Conservation (phyloP, 371 early-diverging fungal genomes). For the Phascolomyces articulosus region DNA sequence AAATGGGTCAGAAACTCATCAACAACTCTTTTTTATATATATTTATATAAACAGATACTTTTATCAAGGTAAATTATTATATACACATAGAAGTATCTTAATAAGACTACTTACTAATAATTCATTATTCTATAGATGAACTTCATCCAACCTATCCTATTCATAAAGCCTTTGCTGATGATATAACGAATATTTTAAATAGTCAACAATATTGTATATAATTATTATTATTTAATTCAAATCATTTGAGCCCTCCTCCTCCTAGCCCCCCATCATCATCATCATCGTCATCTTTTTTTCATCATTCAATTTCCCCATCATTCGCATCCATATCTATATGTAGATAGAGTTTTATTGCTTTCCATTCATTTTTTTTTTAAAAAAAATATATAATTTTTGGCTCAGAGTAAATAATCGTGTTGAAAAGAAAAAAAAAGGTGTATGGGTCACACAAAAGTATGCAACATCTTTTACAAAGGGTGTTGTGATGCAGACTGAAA, state of each 20-base stretch:
- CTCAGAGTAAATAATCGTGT: neutral
- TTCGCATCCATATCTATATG: too few species aligned
- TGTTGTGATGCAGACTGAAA: constrained; percentile 5
- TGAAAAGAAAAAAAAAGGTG: neutral
- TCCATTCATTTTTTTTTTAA: too few species aligned
- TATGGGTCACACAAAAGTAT: constrained; percentile 7
- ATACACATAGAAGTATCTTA: neutral
- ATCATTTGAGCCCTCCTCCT: neutral
- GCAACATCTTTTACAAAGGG: neutral
- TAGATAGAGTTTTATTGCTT: too few species aligned
- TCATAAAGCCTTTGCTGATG: neutral
- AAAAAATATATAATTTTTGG: too few species aligned
- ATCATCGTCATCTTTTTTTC: too few species aligned
- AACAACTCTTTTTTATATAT: neutral
- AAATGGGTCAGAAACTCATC: neutral
- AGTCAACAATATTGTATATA: neutral
- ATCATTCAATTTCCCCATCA: too few species aligned
- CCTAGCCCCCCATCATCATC: too few species aligned
- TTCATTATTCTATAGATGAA: neutral
- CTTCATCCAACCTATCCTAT: constrained; percentile 3
- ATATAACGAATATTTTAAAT: neutral
- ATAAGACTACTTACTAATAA: neutral
- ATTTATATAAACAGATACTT: neutral
- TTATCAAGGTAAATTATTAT: neutral
- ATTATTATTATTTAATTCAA: neutral